A percentile compares a stretch with the other conserved stretches of the same genome.
phyloP scores from a whole-genome alignment of 192 early-diverging fungal genomes.

The Pecoramyces ruminantium region DNA sequence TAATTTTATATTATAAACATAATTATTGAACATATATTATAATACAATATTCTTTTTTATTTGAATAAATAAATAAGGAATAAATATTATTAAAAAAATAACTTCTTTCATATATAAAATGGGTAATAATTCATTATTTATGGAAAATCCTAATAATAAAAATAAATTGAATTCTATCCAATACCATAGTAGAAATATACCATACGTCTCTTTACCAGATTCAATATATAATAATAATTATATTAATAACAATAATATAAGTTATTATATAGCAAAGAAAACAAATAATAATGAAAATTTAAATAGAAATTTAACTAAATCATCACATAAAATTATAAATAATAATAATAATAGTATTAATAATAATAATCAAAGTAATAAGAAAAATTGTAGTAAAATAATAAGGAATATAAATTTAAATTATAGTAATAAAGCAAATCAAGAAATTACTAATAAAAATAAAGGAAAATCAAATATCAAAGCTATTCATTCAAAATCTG shows the following conservation, averaged over 20 bases:
- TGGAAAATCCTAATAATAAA: background rate
- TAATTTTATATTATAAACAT: too few species aligned
- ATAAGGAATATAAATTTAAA: background rate
- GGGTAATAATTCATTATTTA: background rate
- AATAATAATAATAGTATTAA: background rate
- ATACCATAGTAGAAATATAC: background rate
- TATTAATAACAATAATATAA: background rate
- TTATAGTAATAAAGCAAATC: background rate
- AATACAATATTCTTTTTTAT: background rate
- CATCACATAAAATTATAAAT: background rate
- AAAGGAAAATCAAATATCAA: background rate
- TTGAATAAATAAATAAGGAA: background rate
- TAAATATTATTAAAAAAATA: background rate
- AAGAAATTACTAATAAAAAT: background rate
- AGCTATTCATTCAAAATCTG: background rate
- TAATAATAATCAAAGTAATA: background rate
- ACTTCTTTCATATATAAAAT: background rate
- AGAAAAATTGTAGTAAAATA: background rate
- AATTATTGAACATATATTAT: too few species aligned
- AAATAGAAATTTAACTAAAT: background rate
- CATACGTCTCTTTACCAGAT: background rate
- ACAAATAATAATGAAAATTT: background rate
- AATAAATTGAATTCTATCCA: background rate
- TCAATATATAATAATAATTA: background rate
- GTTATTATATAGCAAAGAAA: background rate